Percentiles rank a stretch among this genome's conserved stretches.
phyloP scores from a whole-genome alignment of 768 basidiomycete species.

The Calocera cornea region DNA sequence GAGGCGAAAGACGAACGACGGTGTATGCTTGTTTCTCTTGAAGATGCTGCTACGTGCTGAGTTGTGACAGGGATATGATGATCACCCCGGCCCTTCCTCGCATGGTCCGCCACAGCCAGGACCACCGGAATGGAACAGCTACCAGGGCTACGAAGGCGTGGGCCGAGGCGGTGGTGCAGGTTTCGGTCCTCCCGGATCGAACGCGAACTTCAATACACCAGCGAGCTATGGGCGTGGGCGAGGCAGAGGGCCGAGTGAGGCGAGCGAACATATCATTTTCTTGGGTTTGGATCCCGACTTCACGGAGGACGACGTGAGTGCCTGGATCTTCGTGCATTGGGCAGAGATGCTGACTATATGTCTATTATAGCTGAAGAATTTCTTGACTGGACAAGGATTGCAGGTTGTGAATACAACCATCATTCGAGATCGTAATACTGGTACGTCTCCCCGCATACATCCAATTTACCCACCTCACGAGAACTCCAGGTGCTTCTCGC shows the following conservation, averaged over 20 bases:
- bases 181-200: neutral
- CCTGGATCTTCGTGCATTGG: neutral
- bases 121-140: neutral
- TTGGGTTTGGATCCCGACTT: conserved; percentile 86
- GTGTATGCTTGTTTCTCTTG: conserved; percentile 34
- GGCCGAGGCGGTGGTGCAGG: conserved; percentile 9
- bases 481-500: conserved; percentile 62
- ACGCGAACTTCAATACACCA: neutral
- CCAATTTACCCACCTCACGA: conserved; percentile 20
- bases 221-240: neutral
- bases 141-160: conserved; percentile 8
- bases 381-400: neutral
- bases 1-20: conserved; percentile 65
- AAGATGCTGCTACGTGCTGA: neutral
- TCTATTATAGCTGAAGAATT: neutral
- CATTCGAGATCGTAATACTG: conserved; percentile 91
- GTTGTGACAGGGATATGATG: conserved; percentile 10
- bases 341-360: neutral
- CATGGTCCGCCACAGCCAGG: conserved; percentile 8
- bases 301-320: conserved; percentile 81
- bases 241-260: conserved; percentile 39
- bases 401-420: conserved; percentile 47
- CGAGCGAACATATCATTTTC: conserved; percentile 88
- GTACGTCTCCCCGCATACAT: conserved; percentile 74
- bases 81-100: conserved; percentile 5